These are phyloP conservation scores for Grifola frondosa DNA, from an alignment of 1,284 basidiomycete genomes.

Conservation along the genomic window DNA sequence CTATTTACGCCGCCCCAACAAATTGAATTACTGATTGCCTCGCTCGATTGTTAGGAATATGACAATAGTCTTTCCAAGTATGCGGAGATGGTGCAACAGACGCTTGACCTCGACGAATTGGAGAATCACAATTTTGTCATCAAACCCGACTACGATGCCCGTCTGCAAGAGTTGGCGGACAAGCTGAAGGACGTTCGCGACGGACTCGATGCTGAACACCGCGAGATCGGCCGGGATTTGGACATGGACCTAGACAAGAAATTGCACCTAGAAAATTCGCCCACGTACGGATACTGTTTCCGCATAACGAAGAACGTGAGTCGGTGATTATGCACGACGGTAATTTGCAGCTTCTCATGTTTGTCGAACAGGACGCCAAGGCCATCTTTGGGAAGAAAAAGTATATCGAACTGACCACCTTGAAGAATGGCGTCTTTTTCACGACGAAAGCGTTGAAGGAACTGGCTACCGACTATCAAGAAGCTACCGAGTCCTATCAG, in stretches of 20 bases:
- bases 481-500: conserved; percentile 70
- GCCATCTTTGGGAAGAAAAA: conserved; percentile 65
- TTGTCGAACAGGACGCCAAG: conserved; percentile 71
- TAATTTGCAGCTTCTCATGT: neutral
- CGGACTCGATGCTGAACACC: conserved; percentile 84
- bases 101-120: conserved; percentile 88
- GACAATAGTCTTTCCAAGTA: conserved; percentile 73
- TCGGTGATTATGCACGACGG: conserved; percentile 14
- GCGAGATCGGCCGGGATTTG: conserved; percentile 70
- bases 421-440: conserved; percentile 90
- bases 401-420: conserved; percentile 85
- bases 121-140: conserved; percentile 88
- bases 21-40: neutral
- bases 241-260: conserved; percentile 93
- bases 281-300: conserved; percentile 91
- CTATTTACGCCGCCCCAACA: neutral
- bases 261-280: conserved; percentile 92
- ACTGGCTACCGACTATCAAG: conserved; percentile 74
- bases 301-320: conserved; percentile 87
- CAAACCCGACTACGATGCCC: conserved; percentile 87
- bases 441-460: conserved; percentile 80
- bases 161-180: conserved; percentile 69
- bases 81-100: conserved; percentile 93
- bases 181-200: conserved; percentile 71
- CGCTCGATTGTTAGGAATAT: conserved; percentile 64